A percentile compares a stretch with the other conserved stretches of the same genome.
phyloP scores from a whole-genome alignment of 192 early-diverging fungal species.

The Coemansia sp. region DNA sequence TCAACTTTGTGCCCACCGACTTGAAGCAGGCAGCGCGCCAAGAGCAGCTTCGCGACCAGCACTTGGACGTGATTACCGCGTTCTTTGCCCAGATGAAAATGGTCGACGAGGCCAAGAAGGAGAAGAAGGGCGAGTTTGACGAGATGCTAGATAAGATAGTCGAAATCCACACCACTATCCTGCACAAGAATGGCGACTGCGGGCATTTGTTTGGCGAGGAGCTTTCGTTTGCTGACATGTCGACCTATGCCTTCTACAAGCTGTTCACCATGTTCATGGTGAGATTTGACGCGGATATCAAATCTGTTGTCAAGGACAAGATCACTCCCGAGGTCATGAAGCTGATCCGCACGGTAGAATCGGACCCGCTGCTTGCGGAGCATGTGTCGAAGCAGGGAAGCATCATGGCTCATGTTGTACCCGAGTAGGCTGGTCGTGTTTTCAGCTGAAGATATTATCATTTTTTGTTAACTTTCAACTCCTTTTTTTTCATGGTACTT shows the following conservation, averaged over 20 bases:
- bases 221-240: slow-evolving; percentile 49
- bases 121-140: slow-evolving; percentile 20
- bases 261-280: background rate
- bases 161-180: slow-evolving; percentile 31
- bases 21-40: slow-evolving; percentile 39
- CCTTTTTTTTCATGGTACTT: no score
- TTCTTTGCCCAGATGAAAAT: background rate
- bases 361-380: background rate
- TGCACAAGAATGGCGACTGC: slow-evolving; percentile 58
- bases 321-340: slow-evolving; percentile 35
- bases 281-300: background rate
- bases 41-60: slow-evolving; percentile 39
- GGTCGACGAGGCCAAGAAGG: slow-evolving; percentile 11
- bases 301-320: slow-evolving; percentile 1
- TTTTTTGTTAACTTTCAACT: no score
- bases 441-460: no score
- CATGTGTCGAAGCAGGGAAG: slow-evolving; percentile 1
- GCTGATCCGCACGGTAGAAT: slow-evolving; percentile 27
- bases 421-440: background rate
- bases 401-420: background rate
- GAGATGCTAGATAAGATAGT: slow-evolving; percentile 19
- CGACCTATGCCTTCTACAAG: slow-evolving; percentile 23
- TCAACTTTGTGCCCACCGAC: slow-evolving; percentile 37
- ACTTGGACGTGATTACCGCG: slow-evolving; percentile 3
- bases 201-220: slow-evolving; percentile 54